Evolutionary conservation across 257 asterid species (phyloP), one percentile per base, ranked within the genome.

Genomic region (Solanum raphanifolium): DNA sequence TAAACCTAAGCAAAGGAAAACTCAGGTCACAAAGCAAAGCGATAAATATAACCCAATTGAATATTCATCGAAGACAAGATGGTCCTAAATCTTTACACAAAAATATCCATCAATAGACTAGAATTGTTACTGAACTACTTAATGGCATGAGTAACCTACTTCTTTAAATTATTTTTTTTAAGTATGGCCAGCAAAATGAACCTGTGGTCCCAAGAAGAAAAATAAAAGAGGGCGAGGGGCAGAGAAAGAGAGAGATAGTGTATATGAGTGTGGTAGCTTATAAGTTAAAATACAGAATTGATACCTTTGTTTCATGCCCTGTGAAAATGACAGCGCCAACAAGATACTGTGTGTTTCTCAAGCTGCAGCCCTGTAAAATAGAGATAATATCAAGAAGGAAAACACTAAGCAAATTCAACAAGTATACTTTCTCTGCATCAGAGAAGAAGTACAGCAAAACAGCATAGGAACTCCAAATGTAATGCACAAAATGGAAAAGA

Each of bases 241-340:
- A 43, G 85, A 81, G 20, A 46, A 16, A 46, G 65, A 46, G 68
- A 81, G 31, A 43, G 66, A 43, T 25, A 27, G 39, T 27, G 39
- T 81, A 23, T 46, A 46, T 79, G 39, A 31, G 85, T 9, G 85
- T 15, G 66, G 85, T 81, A 27, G 85, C 68, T 27, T 81, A 81
- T 46, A 46, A 81, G n/a, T 81, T 43, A 27, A 73, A 16, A 81
- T 55, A 60, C 16, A 87, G 6, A 84, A 71, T 36, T 31, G 87
- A 52, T 92, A 96, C 99, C 99, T 98, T 98, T 55, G 99, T 96
- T 92, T 98, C 99, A 76, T 98, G 99, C 84, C 99, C 99, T 15
- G 99, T 94, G 87, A 98, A 97, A 89, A 96, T 92, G 88, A 96
- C 98, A 74, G 95, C 95, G 35, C 98, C 99, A 89, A 98, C 99